A percentile compares a stretch with the other conserved stretches of the same genome.
Evolutionary conservation across 2,329 filamentous ascomycete genomes (phyloP).

Genomic region (Diaporthe citriasiana): DNA sequence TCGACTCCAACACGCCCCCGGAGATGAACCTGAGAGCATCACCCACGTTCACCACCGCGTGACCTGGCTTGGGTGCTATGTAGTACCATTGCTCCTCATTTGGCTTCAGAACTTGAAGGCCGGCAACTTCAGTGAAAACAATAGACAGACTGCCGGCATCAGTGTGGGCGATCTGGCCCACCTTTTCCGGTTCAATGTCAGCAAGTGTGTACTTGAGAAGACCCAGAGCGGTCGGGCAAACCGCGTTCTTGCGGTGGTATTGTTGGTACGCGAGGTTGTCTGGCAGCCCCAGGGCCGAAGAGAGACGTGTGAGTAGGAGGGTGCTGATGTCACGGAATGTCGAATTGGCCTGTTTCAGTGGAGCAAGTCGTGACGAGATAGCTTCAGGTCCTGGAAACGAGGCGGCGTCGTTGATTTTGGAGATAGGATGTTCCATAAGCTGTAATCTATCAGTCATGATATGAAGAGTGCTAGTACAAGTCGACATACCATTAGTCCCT

Average conservation of each 20-base stretch:
- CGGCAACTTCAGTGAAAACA: slow-evolving; percentile 13
- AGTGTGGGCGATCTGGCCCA: slow-evolving; percentile 21
- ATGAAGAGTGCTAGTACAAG: accelerated
- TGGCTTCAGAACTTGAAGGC: slow-evolving; percentile 13
- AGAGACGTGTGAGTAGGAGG: slow-evolving; percentile 13
- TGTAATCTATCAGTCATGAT: background rate
- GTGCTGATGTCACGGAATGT: slow-evolving; percentile 21
- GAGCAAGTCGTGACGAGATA: background rate
- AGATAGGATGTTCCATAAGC: slow-evolving; percentile 21
- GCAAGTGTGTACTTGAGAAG: slow-evolving; percentile 20
- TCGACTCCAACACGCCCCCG: slow-evolving; percentile 6
- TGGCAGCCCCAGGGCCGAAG: background rate
- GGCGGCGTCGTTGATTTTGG: background rate
- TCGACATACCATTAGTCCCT: background rate
- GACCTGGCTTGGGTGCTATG: slow-evolving; percentile 22
- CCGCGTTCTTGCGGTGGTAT: slow-evolving; percentile 3
- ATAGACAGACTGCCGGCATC: slow-evolving; percentile 22
- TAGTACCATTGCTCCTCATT: slow-evolving; percentile 30
- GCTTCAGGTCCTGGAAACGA: slow-evolving; percentile 5
- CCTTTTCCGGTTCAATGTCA: slow-evolving; percentile 17
- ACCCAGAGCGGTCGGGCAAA: slow-evolving; percentile 1
- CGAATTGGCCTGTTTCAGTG: background rate
- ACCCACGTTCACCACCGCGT: slow-evolving; percentile 8
- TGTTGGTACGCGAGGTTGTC: slow-evolving; percentile 16
- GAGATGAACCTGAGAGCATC: slow-evolving; percentile 10